Evolutionary conservation across 2,329 filamentous ascomycete species (phyloP).

Genomic region (Trichophyton mentagrophytes): DNA sequence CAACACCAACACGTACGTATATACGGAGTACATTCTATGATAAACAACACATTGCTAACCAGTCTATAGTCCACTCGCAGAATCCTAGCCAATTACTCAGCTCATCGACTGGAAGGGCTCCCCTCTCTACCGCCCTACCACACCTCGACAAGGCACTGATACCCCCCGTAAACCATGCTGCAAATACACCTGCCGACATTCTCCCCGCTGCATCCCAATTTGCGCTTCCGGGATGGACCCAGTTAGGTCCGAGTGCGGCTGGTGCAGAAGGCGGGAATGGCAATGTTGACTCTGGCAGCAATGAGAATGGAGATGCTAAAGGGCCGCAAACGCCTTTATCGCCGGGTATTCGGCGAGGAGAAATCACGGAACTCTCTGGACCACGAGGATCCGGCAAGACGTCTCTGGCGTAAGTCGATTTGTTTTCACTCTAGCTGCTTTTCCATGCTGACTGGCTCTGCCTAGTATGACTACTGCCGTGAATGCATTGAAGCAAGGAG

Average conservation of each 20-base stretch:
- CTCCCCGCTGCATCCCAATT: not conserved
- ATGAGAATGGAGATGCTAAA: not conserved
- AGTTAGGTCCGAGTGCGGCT: not conserved
- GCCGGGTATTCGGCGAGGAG: conserved; percentile 58
- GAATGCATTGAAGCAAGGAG: conserved; percentile 47
- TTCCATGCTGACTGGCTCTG: conserved; percentile 8
- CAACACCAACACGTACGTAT: conserved; percentile 21
- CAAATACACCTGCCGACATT: not conserved
- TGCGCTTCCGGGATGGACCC: not conserved
- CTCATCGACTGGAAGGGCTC: not conserved
- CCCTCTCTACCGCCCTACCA: conserved; percentile 45
- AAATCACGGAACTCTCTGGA: conserved; percentile 77
- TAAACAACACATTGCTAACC: not conserved
- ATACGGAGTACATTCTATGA: not conserved
- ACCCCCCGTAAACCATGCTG: not conserved
- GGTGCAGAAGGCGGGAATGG: not conserved
- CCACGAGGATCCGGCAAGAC: conserved; percentile 81
- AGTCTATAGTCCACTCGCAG: not conserved
- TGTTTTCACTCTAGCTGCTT: not conserved
- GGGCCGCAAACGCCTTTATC: not conserved
- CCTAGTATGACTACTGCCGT: conserved; percentile 56
- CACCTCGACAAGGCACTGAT: conserved; percentile 35
- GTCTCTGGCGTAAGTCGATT: conserved; percentile 53
- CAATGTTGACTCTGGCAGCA: not conserved
- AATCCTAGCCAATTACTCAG: not conserved